Base-by-base conservation (phyloP, 1,284 basidiomycete species). In the Wallemia mellicola region DNA sequence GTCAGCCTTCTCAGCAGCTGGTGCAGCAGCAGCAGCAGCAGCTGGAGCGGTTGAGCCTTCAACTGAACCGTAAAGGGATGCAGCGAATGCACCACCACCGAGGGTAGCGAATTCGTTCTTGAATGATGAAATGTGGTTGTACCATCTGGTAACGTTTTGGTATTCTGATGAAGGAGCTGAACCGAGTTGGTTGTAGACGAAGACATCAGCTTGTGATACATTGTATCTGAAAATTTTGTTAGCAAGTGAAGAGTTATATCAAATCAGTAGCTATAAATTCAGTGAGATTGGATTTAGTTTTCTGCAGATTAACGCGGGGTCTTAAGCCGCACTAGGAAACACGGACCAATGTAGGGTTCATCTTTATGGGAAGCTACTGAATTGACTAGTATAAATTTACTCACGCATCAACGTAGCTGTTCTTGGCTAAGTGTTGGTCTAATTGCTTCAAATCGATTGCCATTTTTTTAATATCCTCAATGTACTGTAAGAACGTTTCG, bases 281-380 rank as follows among this genome's bases (percentile, higher is more conserved):
- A 92, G 88, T 81, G 69, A 71, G 82, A 85, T 82, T 86, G 79
- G 84, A 75, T 58, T 63, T n/a, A 65, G 67, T 69, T 83, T 66
- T 87, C 85, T 75, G 82, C 85, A 86, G 74, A 69, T 77, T 73
- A 74, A 75, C 81, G 83, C 82, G 87, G 79, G 85, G 85, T 91
- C 86, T 92, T 74, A 74, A 86, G 76, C 83, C 87, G 82, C 84
- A 66, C 86, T 92, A 83, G 80, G 86, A 87, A 91, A 91, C 87
- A 89, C 86, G 86, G 86, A 91, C 86, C 86, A 89, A 86, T 86
- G 84, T 82, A 73, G 72, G 71, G 69, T 73, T 86, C 85, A 88
- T 89, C 85, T 77, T 69, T 65, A 66, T 67, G 22, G 30, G 28
- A 19, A 11, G 22, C n/a, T 14, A 28, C 15, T 24, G 56, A 25